phyloP scores from a whole-genome alignment of 352 stramenopile species.

The Phytophthora hybrid region DNA sequence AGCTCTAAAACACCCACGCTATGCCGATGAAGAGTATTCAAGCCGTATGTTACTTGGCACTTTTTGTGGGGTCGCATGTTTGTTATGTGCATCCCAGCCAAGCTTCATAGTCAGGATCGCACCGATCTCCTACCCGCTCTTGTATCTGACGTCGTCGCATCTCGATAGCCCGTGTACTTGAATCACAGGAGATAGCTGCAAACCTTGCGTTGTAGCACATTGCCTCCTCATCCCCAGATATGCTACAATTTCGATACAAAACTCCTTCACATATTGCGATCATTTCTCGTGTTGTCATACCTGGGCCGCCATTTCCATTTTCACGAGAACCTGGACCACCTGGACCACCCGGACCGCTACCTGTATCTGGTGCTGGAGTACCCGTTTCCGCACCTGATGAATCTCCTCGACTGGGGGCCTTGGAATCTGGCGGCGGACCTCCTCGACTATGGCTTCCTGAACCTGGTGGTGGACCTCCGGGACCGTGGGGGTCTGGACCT shows the following conservation, averaged over 20 bases:
- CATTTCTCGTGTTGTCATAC: not conserved
- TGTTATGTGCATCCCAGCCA: slow-evolving; percentile 15
- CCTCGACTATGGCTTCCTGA: not conserved
- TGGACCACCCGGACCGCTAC: not conserved
- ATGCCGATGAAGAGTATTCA: no score
- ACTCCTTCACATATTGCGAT: not conserved
- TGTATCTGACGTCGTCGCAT: slow-evolving; percentile 7
- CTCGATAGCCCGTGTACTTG: not conserved
- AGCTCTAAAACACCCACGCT: no score
- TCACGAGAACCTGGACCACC: not conserved
- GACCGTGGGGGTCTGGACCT: not conserved
- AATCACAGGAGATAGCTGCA: not conserved
- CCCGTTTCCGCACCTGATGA: not conserved
- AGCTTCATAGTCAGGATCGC: not conserved
- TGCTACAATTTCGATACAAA: not conserved
- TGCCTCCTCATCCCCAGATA: not conserved
- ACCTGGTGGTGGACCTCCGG: not conserved
- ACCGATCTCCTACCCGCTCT: not conserved
- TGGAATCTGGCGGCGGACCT: not conserved
- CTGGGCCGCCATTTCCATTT: not conserved
- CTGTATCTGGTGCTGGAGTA: not conserved
- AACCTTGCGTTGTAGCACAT: slow-evolving; percentile 2
- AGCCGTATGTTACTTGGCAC: no score
- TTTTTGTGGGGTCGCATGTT: not conserved
- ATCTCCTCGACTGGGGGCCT: not conserved